Base-by-base conservation (phyloP, 2,329 filamentous ascomycete species). In the Ustilaginoidea virens region DNA sequence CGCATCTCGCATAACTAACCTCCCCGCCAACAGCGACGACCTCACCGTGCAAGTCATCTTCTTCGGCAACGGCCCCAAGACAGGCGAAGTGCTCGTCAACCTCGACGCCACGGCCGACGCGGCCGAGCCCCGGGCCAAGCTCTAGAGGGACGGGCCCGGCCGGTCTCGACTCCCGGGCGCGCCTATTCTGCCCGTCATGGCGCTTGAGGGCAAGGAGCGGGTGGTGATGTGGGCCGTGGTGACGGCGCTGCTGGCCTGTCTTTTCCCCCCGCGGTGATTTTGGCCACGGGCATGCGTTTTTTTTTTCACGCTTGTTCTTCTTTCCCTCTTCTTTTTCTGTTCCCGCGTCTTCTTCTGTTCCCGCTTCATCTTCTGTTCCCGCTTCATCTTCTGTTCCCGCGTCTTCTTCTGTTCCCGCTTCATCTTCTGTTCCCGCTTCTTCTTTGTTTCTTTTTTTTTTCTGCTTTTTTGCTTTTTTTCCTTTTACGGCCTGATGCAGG, bases 41-140 rank as follows among this genome's bases (percentile, higher is more conserved):
- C 60, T 98, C 37, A 98, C 90, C 0, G 87, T 98, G 11, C 83
- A 98, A 53, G 90, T 98, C 36, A 92, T 98, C 47, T 98, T 98
- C 66, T 98, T 98, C 45, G 90, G 90, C 35, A 73, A 92, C 41
- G 72, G 77, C 20, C 61, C 75, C 30, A 75, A 75, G 49, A 79
- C 68, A 17, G 85, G 86, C 20, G 76, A 78, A 37, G 78, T 96
- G 5, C 69, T 77, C 5, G 52, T 92, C 33, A 98, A 96, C 53
- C 63, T 77, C 38, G 87, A 94, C 46, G 90, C 90, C 2, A 92
- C 77, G 35, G 81, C 79, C 22, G 42, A 47, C 7, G 44, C 53
- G 27, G 46, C 48, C 5, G 21, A 33, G 21, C 44, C 52, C 29
- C 56, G 48, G 43, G 42, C 57, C 12, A 60, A 55, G 43, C 45